Base-by-base conservation (phyloP, 371 early-diverging fungal genomes). In the Lichtheimia hyalospora region DNA sequence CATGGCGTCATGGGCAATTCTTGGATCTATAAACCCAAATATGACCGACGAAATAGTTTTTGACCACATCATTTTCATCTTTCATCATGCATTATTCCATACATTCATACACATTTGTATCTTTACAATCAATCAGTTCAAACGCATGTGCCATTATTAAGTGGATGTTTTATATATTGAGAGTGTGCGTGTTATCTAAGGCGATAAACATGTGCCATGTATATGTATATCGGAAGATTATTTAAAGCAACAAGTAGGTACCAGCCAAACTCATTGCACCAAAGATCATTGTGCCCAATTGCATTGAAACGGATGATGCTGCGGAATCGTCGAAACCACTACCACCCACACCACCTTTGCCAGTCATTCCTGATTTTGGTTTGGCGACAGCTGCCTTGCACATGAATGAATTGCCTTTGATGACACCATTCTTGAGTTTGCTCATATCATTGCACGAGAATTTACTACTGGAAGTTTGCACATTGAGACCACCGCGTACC, bases 11-110 rank as follows among this genome's bases (percentile, higher is more conserved):
- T 96, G 34, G 90, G 91, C n/a, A 94, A 94, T 67, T 92, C 93
- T 20, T 96, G 97, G 97, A 94, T 96, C 27, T 93, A 87, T 77
- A 96, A 96, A 68, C 82, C 89, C 34, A 96, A 96, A 66, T 92
- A 92, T 6, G 23, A 20, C 8, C 34, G 34, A 34, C 34, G 34
- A 34, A 34, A 34, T 34, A 34, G 34, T 10, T 34, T 46, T 18
- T 46, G 48, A 18, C 5, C 13, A 7, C n/a, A 46, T n/a, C 48
- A 46, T 46, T 23, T 20, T 20, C 23, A 24, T 49, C 8, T 34
- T 27, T 51, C 51, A 51, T 25, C 21, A n/a, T 49, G 49, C 51
- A 51, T 51, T 8, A 6, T 8, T 34, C 10, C 34, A 34, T 34
- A 34, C 34, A 8, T 34, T 27, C 27, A 18, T 20, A 23, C 27